Percentiles rank a stretch among this genome's conserved stretches.
These are phyloP conservation scores for Halenospora varia DNA, from an alignment of 495 filamentous ascomycete genomes.

Conservation along the genomic window DNA sequence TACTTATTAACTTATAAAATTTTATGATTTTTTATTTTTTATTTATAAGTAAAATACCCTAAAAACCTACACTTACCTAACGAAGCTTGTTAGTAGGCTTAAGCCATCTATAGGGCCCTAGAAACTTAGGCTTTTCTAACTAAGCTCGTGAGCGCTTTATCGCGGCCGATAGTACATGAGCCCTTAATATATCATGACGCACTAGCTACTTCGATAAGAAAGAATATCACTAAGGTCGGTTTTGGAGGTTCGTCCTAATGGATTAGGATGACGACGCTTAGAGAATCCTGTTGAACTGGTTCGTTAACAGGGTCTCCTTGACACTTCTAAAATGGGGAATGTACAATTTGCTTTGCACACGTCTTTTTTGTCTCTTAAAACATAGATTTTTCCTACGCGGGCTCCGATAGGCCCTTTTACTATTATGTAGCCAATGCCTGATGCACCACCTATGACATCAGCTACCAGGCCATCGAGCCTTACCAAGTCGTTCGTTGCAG, in stretches of 20 bases:
- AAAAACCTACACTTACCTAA: too few species aligned
- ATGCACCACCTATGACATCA: slow-evolving; percentile 56
- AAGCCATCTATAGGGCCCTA: too few species aligned
- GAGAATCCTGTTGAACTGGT: not conserved
- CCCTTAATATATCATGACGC: too few species aligned
- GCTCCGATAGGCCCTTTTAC: slow-evolving; percentile 54
- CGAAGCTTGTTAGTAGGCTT: too few species aligned
- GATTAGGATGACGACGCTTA: slow-evolving; percentile 38
- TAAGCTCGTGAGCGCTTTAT: too few species aligned
- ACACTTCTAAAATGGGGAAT: slow-evolving; percentile 26
- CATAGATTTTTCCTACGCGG: slow-evolving; percentile 62
- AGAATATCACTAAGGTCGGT: too few species aligned
- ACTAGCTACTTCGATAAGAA: too few species aligned
- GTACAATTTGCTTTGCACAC: slow-evolving; percentile 10
- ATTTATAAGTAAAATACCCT: too few species aligned
- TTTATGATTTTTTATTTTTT: too few species aligned
- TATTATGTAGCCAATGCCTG: slow-evolving; percentile 62
- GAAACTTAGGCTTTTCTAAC: too few species aligned
- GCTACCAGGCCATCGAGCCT: slow-evolving; percentile 53
- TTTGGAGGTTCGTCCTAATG: slow-evolving; percentile 59
- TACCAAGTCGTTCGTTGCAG: slow-evolving; percentile 32
- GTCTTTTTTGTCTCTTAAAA: slow-evolving; percentile 53
- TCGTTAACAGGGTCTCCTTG: not conserved
- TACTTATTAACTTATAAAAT: too few species aligned
- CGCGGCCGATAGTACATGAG: too few species aligned